These are phyloP conservation scores for Angophora floribunda DNA, from an alignment of 345 rosid species.

Conservation along the genomic window DNA sequence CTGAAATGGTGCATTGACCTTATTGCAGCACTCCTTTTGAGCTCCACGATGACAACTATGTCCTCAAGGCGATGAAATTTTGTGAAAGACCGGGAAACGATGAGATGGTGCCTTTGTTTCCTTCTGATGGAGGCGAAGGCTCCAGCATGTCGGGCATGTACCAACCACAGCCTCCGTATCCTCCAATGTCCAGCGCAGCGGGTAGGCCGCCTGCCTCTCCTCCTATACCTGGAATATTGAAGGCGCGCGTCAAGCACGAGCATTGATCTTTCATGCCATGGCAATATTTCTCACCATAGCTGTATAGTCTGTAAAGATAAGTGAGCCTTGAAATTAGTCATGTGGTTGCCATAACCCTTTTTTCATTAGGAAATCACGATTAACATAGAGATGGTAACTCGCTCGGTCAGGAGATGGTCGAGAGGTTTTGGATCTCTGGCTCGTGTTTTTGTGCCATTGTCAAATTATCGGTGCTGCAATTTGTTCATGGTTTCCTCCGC, in stretches of 20 bases:
- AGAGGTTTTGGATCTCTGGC: constrained; percentile 1
- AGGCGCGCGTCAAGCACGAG: constrained; percentile 71
- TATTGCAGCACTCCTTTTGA: constrained; percentile 91
- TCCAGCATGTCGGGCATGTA: constrained; percentile 37
- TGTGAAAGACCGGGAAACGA: constrained; percentile 44
- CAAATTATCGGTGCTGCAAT: constrained; percentile 1
- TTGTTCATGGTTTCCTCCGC: background rate
- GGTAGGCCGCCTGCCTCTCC: constrained; percentile 54
- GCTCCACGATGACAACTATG: constrained; percentile 96
- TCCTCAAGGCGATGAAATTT: constrained; percentile 91
- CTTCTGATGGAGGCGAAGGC: constrained; percentile 40
- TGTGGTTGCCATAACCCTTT: background rate
- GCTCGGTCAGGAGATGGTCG: background rate
- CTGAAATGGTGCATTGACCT: background rate
- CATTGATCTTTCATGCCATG: constrained; percentile 14
- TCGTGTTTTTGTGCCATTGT: constrained; percentile 5
- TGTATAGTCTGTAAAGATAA: constrained; percentile 67
- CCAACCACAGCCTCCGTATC: constrained; percentile 35
- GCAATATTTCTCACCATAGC: background rate
- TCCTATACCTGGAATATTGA: constrained; percentile 54
- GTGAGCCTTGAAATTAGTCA: constrained; percentile 1
- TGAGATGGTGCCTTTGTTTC: constrained; percentile 18
- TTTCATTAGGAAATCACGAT: background rate
- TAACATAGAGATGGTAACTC: background rate
- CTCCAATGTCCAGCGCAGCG: constrained; percentile 16